These are phyloP conservation scores for Penicillium fimorum DNA, from an alignment of 495 filamentous ascomycete species.

Conservation along the genomic window DNA sequence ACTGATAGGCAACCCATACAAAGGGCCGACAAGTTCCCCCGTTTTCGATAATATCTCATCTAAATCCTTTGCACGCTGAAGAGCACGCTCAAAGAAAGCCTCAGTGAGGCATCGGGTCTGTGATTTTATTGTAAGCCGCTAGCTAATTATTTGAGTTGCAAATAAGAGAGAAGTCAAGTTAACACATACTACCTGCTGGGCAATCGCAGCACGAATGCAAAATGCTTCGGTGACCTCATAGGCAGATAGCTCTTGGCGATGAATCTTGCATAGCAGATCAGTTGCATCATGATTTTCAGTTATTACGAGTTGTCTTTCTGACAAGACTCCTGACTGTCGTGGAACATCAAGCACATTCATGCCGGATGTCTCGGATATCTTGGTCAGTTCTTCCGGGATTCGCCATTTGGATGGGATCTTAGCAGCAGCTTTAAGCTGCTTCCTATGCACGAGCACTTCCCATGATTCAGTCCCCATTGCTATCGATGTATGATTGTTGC, in stretches of 20 bases:
- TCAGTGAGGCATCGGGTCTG: slow-evolving; percentile 54
- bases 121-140: not conserved
- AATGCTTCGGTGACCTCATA: slow-evolving; percentile 49
- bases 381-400: slow-evolving; percentile 19
- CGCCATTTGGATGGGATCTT: slow-evolving; percentile 47
- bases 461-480: slow-evolving; percentile 23
- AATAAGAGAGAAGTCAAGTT: not conserved
- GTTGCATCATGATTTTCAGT: slow-evolving; percentile 5
- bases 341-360: slow-evolving; percentile 39
- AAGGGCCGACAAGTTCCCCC: slow-evolving; percentile 49
- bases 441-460: slow-evolving; percentile 27
- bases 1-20: slow-evolving; percentile 63
- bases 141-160: too few relatives aligned
- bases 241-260: slow-evolving; percentile 29
- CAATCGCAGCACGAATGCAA: slow-evolving; percentile 50
- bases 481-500: not conserved
- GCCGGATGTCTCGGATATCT: slow-evolving; percentile 8
- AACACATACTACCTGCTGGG: slow-evolving; percentile 23
- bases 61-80: slow-evolving; percentile 40
- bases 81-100: slow-evolving; percentile 37
- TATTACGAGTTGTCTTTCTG: not conserved
- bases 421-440: slow-evolving; percentile 38
- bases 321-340: slow-evolving; percentile 5
- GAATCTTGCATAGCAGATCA: slow-evolving; percentile 14
- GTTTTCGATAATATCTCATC: slow-evolving; percentile 33